These are phyloP conservation scores for Phytophthora meadii DNA, from an alignment of 352 stramenopile genomes.

Conservation along the genomic window DNA sequence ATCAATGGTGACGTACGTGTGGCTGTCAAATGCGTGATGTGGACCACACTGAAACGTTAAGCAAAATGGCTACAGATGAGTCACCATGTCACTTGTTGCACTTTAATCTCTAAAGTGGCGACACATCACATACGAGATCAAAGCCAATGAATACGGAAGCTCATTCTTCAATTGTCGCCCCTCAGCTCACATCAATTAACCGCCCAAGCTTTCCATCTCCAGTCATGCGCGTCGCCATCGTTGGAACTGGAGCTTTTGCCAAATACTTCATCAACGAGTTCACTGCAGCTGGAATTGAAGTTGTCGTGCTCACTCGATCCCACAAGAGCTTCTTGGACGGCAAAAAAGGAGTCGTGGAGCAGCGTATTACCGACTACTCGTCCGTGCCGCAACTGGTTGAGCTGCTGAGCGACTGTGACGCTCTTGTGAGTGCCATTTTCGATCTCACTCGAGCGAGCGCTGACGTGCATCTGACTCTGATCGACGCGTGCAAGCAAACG, in stretches of 20 bases:
- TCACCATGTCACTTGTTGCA: not conserved
- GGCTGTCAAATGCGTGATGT: constrained; percentile 7
- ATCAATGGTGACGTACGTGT: constrained; percentile 5
- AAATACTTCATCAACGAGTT: constrained; percentile 45
- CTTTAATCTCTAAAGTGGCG: not conserved
- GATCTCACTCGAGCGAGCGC: constrained; percentile 16
- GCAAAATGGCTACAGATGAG: not conserved
- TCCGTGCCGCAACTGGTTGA: constrained; percentile 27
- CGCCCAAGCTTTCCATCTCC: no score
- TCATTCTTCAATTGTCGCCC: constrained; percentile 24
- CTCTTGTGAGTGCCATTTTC: constrained; percentile 36
- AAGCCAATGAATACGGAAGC: no score
- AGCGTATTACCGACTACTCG: constrained; percentile 43
- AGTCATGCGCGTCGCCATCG: constrained; percentile 35
- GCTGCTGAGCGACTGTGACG: constrained; percentile 13
- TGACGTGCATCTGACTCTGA: constrained; percentile 29
- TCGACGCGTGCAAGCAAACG: constrained; percentile 49
- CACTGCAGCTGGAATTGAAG: constrained; percentile 28
- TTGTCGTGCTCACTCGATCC: constrained; percentile 45
- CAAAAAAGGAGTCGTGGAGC: constrained; percentile 35
- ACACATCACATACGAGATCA: not conserved
- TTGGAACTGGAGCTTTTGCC: constrained; percentile 37
- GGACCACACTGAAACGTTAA: no score
- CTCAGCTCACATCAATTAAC: constrained; percentile 5
- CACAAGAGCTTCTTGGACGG: constrained; percentile 47